Conservation (phyloP, 108 stramenopile genomes). For the Cyclotella choctawhatcheeana region DNA sequence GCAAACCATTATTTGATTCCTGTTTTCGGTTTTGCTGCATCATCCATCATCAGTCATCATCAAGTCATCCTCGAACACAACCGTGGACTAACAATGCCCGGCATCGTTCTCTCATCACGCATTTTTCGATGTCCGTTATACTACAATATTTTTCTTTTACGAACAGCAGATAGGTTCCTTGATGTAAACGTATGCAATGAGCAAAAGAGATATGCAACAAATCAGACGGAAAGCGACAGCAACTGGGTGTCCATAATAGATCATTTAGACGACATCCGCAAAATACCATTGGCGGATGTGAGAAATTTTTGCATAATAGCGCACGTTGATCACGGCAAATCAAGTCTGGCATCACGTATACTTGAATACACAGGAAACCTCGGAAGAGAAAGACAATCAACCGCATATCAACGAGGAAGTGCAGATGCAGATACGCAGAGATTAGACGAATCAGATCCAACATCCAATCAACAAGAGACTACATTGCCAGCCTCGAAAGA, state of each 20-base stretch:
- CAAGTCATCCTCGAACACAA: too few relatives aligned
- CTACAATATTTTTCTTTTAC: too few relatives aligned
- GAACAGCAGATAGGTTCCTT: too few relatives aligned
- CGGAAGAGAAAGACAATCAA: conserved; percentile 63
- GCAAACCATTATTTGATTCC: too few relatives aligned
- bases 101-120: too few relatives aligned
- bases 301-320: conserved; percentile 89
- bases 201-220: background rate
- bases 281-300: conserved; percentile 81
- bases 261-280: conserved; percentile 58
- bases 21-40: too few relatives aligned
- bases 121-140: too few relatives aligned
- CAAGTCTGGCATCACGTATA: conserved; percentile 78
- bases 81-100: too few relatives aligned
- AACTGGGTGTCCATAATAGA: conserved; percentile 65
- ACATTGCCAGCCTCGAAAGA: conserved; percentile 8
- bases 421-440: background rate
- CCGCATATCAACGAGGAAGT: conserved; percentile 50
- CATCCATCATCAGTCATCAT: too few relatives aligned
- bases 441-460: conserved; percentile 7
- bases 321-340: conserved; percentile 96
- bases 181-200: too few relatives aligned
- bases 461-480: background rate
- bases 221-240: background rate
- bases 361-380: conserved; percentile 90